Conservation (phyloP, 768 basidiomycete genomes). For the Pulveroboletus ravenelii region DNA sequence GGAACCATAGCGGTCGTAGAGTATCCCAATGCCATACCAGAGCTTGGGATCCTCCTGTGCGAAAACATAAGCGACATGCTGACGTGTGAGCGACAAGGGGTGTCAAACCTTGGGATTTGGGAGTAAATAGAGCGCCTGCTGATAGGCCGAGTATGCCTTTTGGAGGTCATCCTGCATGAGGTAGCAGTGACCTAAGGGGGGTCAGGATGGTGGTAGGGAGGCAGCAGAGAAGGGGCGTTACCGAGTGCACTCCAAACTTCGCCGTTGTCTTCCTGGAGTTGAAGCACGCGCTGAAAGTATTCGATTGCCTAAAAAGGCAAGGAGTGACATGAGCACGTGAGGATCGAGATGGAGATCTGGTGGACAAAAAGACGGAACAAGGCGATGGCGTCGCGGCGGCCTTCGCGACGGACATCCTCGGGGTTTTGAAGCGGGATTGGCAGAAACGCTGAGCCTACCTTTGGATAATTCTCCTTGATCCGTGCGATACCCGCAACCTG, state of each 20-base stretch:
- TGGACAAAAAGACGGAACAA: conserved; percentile 15
- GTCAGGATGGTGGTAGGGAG: conserved; percentile 10
- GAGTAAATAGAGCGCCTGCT: conserved; percentile 93
- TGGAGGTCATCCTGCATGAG: conserved; percentile 99
- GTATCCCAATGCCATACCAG: conserved; percentile 99
- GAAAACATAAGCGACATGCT: conserved; percentile 5
- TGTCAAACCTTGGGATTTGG: conserved; percentile 83
- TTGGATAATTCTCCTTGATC: conserved; percentile 96
- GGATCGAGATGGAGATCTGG: conserved; percentile 26
- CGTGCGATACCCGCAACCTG: conserved; percentile 95
- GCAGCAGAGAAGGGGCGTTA: conserved; percentile 33
- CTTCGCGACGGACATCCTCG: conserved; percentile 31
- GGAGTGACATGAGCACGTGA: conserved; percentile 30
- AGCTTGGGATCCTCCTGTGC: conserved; percentile 89
- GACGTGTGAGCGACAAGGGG: background rate
- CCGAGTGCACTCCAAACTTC: conserved; percentile 98
- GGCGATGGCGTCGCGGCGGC: conserved; percentile 17
- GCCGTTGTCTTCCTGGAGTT: conserved; percentile 91
- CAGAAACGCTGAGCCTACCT: conserved; percentile 50
- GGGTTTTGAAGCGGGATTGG: conserved; percentile 24
- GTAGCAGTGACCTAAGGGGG: conserved; percentile 82
- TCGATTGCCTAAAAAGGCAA: conserved; percentile 74
- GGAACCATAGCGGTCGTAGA: conserved; percentile 97
- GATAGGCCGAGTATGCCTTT: conserved; percentile 97
- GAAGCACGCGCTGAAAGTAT: conserved; percentile 90